These are phyloP conservation scores for Candida endomychidarum DNA, from an alignment of 805 yeast species.

Conservation along the genomic window DNA sequence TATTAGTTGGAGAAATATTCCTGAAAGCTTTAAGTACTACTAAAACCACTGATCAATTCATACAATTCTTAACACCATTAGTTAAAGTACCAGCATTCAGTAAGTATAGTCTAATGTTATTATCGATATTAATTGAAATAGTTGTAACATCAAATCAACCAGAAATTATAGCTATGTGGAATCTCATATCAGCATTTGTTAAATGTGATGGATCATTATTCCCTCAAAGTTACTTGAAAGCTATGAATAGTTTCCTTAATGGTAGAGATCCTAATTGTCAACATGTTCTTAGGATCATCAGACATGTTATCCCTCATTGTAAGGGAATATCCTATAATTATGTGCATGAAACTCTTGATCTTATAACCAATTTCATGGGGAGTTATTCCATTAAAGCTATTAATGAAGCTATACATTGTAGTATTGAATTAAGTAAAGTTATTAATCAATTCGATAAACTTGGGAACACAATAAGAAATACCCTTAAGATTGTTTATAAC, in stretches of 20 bases:
- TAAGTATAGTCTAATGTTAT: background rate
- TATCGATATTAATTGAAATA: background rate
- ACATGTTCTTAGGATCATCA: conserved; percentile 55
- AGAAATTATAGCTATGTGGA: background rate
- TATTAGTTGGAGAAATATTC: background rate
- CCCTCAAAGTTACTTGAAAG: conserved; percentile 62
- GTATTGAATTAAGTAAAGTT: conserved; percentile 55
- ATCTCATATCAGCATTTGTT: conserved; percentile 36
- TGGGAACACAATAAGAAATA: conserved; percentile 30
- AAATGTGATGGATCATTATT: conserved; percentile 53
- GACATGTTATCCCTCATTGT: conserved; percentile 45
- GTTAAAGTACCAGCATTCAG: no score
- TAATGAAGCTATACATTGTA: conserved; percentile 71
- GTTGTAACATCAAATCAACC: background rate
- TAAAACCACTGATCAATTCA: conserved; percentile 34
- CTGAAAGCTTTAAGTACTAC: background rate
- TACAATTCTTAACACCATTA: conserved; percentile 24
- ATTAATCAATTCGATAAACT: conserved; percentile 47
- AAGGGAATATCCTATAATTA: conserved; percentile 51
- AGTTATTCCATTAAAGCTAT: conserved; percentile 60
- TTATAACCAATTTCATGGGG: conserved; percentile 56
- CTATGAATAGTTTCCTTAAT: conserved; percentile 63
- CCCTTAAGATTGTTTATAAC: background rate
- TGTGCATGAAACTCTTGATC: conserved; percentile 47
- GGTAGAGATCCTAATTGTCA: conserved; percentile 43